phyloP scores from a whole-genome alignment of 768 basidiomycete genomes.

The Cyathus striatus region DNA sequence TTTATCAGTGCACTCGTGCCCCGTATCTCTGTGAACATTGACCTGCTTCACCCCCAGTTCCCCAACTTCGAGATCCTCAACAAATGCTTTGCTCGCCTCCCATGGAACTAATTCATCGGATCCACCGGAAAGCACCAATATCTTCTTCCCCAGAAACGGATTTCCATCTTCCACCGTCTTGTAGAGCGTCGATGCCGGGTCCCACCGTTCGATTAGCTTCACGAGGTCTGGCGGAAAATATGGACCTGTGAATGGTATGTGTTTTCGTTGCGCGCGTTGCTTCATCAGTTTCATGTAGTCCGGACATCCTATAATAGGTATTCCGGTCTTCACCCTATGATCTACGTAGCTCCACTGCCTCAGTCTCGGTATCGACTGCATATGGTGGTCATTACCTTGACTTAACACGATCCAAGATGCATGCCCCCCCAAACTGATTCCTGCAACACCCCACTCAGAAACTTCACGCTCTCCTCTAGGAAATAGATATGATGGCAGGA shows the following conservation, averaged over 20 bases:
- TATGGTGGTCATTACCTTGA: conserved; percentile 33
- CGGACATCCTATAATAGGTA: conserved; percentile 67
- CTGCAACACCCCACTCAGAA: conserved; percentile 65
- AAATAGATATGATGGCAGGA: conserved; percentile 70
- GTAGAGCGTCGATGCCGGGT: conserved; percentile 42
- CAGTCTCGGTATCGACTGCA: no score
- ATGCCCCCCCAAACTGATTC: conserved; percentile 83
- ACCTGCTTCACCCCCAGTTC: conserved; percentile 49
- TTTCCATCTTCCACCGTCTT: conserved; percentile 32
- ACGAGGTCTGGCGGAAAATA: conserved; percentile 53
- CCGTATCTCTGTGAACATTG: conserved; percentile 47
- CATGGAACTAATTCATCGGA: conserved; percentile 67
- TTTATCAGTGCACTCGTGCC: conserved; percentile 54
- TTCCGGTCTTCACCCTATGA: conserved; percentile 36
- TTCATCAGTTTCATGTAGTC: conserved; percentile 56
- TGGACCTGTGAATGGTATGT: conserved; percentile 41
- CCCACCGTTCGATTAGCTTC: conserved; percentile 36
- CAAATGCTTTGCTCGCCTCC: conserved; percentile 49
- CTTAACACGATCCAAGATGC: conserved; percentile 69
- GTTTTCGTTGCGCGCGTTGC: conserved; percentile 42
- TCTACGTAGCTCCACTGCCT: no score
- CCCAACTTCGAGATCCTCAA: conserved; percentile 51
- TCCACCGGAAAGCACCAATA: conserved; percentile 67
- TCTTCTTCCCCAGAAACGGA: conserved; percentile 66
- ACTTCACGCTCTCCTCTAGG: conserved; percentile 59